Evolutionary conservation across 441 rosid species (phyloP), one percentile per base, ranked within the genome.

Genomic region (Erodium texanum): DNA sequence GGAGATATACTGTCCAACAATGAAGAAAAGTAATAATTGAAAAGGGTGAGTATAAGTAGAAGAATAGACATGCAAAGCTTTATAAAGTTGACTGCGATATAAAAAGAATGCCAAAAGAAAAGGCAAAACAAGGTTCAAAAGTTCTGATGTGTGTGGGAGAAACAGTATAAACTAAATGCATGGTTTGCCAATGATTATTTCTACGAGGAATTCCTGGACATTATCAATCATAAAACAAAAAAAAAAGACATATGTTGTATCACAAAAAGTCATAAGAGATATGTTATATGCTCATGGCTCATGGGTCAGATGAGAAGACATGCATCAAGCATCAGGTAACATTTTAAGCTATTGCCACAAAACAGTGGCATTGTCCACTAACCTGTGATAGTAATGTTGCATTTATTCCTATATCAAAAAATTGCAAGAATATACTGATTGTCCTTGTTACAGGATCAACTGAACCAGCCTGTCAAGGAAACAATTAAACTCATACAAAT

Each of bases 371-470:
- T 38, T 24, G 50, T 32, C 27, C 70, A 68, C 84, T 61, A 65
- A 92, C 98, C 97, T 95, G 99, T 67, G 99, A 95, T 61, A 92
- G 79, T 80, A 95, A 77, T 64, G 96, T 78, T 24, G 91, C 99
- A 82, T 95, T 78, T 56, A 92, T 92, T 77, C 99, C 99, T 73
- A 90, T 95, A 79, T 95, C 99, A 80, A 95, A 95, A 71, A 86
- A 89, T 82, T 85, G 96, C 83, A 95, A 86, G 83, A 92, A 87
- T 82, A 95, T 88, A 82, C 90, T 92, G 71, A 90, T 88, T 69
- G 92, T 89, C 93, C 73, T 87, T 50, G 99, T 95, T 74, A 90
- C 98, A 69, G 98, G 99, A 83, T 95, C 99, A 69, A 92, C 93
- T 2, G 96, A 87, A 66, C 97, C 97, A 70, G 97, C 94, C 99